phyloP scores from a whole-genome alignment of 2,329 filamentous ascomycete species.

The Diaporthe batatas region DNA sequence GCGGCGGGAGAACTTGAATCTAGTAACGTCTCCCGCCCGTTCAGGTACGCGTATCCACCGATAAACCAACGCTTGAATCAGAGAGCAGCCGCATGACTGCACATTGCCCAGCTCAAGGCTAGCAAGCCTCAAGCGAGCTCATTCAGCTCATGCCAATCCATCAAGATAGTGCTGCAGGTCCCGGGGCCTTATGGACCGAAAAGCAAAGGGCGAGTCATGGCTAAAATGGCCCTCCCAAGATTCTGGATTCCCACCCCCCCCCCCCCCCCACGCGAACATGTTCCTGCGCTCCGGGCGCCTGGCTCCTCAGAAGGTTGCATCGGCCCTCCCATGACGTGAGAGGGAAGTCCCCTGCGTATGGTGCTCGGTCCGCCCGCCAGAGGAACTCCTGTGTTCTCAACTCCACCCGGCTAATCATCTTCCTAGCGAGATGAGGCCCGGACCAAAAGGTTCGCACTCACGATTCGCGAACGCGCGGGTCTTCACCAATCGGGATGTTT shows the following conservation, averaged over 20 bases:
- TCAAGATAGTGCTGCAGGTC: constrained; percentile 11
- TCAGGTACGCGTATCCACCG: constrained; percentile 1
- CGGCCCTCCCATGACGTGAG: neutral
- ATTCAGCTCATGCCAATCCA: neutral
- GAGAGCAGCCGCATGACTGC: constrained; percentile 14
- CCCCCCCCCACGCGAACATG: neutral
- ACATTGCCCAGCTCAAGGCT: neutral
- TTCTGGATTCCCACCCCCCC: constrained; percentile 3
- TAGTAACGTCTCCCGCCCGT: no score
- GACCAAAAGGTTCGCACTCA: constrained; percentile 23
- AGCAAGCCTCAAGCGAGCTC: neutral
- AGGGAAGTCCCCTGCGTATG: neutral
- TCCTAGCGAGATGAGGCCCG: constrained; percentile 26
- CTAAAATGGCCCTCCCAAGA: constrained; percentile 11
- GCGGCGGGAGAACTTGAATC: constrained; percentile 5
- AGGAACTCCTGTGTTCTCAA: neutral
- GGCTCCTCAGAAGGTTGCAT: neutral
- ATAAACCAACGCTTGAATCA: constrained; percentile 16
- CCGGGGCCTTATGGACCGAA: neutral
- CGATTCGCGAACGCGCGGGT: constrained; percentile 1
- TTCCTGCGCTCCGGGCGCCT: constrained; percentile 12
- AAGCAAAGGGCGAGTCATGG: constrained; percentile 5
- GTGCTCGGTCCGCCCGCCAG: constrained; percentile 19
- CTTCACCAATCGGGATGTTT: constrained; percentile 10
- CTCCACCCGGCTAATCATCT: constrained; percentile 4